Evolutionary conservation across 176 grass and related monocot species (phyloP).

Genomic region (Musa acuminata): DNA sequence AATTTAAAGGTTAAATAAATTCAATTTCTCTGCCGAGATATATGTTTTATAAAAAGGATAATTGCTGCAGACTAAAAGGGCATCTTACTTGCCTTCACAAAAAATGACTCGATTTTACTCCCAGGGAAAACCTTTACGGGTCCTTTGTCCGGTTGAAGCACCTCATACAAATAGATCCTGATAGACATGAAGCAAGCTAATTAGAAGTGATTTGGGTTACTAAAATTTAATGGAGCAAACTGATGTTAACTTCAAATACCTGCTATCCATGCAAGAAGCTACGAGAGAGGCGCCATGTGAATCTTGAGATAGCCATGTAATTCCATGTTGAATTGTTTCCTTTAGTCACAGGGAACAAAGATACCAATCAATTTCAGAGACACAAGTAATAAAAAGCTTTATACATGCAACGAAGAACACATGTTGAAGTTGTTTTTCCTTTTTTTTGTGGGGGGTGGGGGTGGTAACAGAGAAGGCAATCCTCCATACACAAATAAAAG

Average conservation of each 20-base stretch:
- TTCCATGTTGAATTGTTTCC: constrained; percentile 74
- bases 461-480: too few relatives aligned
- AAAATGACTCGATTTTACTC: constrained; percentile 94
- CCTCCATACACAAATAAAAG: not conserved
- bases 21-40: not conserved
- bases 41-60: not conserved
- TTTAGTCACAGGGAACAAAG: constrained; percentile 29
- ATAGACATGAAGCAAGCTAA: constrained; percentile 7
- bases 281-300: constrained; percentile 52
- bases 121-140: constrained; percentile 61
- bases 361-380: not conserved
- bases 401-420: not conserved
- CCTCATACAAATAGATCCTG: constrained; percentile 91
- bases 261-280: constrained; percentile 91
- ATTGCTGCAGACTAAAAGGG: too few relatives aligned
- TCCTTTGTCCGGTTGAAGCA: constrained; percentile 66
- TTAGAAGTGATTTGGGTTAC: not conserved
- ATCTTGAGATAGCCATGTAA: constrained; percentile 87
- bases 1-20: not conserved
- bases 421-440: not conserved
- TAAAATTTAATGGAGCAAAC: not conserved
- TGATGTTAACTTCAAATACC: constrained; percentile 29
- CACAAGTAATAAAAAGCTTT: not conserved
- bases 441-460: not conserved
- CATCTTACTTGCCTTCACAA: constrained; percentile 58